Conservation (phyloP, 176 grass and related monocot genomes). For the Pontederia paniculata region DNA sequence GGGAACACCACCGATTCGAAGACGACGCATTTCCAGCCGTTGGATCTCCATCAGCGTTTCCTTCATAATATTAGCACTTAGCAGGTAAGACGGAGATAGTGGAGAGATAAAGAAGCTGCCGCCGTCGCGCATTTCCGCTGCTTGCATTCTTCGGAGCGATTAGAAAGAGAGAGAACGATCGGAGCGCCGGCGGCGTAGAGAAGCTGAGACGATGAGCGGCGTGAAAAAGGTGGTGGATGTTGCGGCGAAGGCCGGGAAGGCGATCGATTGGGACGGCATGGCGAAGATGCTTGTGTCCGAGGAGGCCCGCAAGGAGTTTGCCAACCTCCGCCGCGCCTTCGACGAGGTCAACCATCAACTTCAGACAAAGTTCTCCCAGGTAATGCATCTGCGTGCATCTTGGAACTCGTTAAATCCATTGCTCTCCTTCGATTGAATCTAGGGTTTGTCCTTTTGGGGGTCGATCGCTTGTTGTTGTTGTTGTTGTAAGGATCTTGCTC, state of each 20-base stretch:
- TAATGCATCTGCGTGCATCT: not conserved
- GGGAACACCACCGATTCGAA: no score
- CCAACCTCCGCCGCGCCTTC: constrained; percentile 56
- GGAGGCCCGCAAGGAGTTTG: constrained; percentile 69
- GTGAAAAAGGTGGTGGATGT: constrained; percentile 62
- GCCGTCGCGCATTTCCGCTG: no score
- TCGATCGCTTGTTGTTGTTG: not conserved
- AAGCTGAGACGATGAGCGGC: constrained; percentile 58
- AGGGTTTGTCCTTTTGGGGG: constrained; percentile 14
- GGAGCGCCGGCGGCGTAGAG: constrained; percentile 4
- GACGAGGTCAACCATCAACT: constrained; percentile 83
- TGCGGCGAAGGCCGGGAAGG: constrained; percentile 44
- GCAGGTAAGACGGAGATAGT: no score
- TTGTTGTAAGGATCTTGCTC: no score
- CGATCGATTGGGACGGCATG: constrained; percentile 79
- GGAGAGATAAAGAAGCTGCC: no score
- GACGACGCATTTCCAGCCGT: no score
- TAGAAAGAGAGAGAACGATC: constrained; percentile 40
- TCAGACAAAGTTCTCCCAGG: constrained; percentile 79
- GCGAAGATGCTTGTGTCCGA: constrained; percentile 64
- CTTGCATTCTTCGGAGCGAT: not conserved
- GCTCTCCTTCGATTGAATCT: not conserved
- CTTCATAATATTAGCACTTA: no score
- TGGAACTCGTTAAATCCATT: not conserved
- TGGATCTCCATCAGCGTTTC: no score